These are phyloP conservation scores for Mortierella sp. DNA, from an alignment of 371 early-diverging fungal species.

Conservation along the genomic window DNA sequence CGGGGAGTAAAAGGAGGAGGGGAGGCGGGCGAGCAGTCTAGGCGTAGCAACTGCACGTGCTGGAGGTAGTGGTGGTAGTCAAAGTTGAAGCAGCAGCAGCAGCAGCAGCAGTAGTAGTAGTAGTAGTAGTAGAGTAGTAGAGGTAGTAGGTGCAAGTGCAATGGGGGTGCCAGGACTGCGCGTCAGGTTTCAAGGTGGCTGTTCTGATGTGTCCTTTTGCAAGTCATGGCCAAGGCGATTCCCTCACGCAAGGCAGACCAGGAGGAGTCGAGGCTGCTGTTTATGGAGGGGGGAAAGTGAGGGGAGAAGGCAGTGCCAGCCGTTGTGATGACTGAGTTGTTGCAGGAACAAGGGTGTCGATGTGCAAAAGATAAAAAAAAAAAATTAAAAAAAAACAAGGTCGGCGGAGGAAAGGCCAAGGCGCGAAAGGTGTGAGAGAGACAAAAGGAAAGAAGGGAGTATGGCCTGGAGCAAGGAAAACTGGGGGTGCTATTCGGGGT, in stretches of 20 bases:
- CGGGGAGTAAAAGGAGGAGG: neutral
- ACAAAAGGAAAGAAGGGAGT: no score
- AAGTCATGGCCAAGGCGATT: no score
- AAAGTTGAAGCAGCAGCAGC: no score
- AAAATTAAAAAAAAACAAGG: neutral
- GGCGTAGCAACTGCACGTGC: no score
- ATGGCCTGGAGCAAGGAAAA: no score
- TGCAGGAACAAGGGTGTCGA: neutral
- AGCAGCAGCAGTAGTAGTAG: neutral
- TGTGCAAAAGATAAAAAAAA: conserved; percentile 4
- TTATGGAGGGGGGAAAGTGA: neutral
- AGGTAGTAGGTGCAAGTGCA: neutral
- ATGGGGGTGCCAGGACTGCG: neutral
- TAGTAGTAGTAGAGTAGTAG: neutral
- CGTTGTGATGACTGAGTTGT: neutral
- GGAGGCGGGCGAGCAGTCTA: no score
- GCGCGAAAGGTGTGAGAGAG: neutral
- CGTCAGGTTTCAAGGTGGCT: neutral
- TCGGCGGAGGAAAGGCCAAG: neutral
- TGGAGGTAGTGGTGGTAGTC: no score
- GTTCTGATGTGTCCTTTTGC: neutral
- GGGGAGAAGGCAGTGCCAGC: neutral
- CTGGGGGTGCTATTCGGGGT: no score
- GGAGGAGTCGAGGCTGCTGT: neutral
- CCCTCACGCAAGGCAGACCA: neutral